Conservation (phyloP, 306 rosid genomes). For the Vigna unguiculata region DNA sequence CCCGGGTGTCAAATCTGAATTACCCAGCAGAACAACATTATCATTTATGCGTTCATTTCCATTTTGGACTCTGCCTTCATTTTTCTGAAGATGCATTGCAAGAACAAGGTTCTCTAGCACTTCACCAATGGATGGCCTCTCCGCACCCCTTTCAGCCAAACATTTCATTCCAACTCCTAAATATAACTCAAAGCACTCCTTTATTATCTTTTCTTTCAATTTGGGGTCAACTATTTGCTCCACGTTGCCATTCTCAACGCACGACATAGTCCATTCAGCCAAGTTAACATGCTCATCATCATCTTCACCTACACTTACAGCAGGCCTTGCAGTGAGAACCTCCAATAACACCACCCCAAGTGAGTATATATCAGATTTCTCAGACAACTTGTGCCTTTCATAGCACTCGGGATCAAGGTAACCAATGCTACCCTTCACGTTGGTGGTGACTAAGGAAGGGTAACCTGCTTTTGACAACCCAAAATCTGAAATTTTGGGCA, state of each 20-base stretch:
- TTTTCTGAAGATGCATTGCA: constrained; percentile 58
- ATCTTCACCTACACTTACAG: constrained; percentile 36
- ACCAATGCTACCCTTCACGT: constrained; percentile 52
- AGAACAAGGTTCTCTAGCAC: constrained; percentile 51
- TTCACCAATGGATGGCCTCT: constrained; percentile 60
- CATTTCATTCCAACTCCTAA: constrained; percentile 56
- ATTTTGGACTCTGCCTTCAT: constrained; percentile 15
- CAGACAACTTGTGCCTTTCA: constrained; percentile 39
- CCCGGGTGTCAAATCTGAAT: constrained; percentile 57
- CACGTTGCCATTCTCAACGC: constrained; percentile 39
- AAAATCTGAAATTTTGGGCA: constrained; percentile 54
- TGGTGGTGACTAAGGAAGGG: constrained; percentile 35
- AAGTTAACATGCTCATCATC: constrained; percentile 46
- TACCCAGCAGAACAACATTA: constrained; percentile 20
- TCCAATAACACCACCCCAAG: constrained; percentile 57
- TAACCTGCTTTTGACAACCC: constrained; percentile 53
- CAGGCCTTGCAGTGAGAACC: constrained; percentile 47
- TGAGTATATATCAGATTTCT: constrained; percentile 59
- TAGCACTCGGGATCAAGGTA: constrained; percentile 55
- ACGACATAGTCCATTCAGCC: constrained; percentile 50
- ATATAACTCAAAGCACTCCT: constrained; percentile 50
- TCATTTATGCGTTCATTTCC: not conserved
- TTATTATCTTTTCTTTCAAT: constrained; percentile 42
- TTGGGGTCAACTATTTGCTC: constrained; percentile 51
- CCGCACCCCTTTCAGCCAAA: constrained; percentile 51